Base-by-base conservation (phyloP, 108 stramenopile species). In the Cyclotella sp. region DNA sequence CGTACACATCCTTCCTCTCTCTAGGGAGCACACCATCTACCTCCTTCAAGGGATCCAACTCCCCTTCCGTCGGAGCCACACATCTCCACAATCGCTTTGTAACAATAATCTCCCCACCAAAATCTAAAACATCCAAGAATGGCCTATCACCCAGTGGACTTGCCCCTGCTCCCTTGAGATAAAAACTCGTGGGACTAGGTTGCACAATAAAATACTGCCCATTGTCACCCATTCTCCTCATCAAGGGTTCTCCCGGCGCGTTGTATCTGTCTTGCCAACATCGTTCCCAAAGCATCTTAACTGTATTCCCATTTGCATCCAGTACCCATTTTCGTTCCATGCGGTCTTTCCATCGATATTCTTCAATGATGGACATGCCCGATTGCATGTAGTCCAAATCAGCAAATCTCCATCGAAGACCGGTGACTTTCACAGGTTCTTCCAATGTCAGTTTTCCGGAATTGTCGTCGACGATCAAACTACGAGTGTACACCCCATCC, bases 71-170 rank as follows among this genome's bases (percentile, higher is more conserved):
- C 10, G 78, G 82, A 22, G 82, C 73, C 6, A 68, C 28, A 34
- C 73, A 83, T 39, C 85, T 68, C 85, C 85, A 85, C 27, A 85
- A 45, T 57, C 79, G 72, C 46, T 59, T 73, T 7, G 77, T 80
- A 24, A 27, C 55, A 10, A 59, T 70, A 22, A 57, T 60, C 15
- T 74, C 67, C 9, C 24, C 29, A n/a, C 77, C 65, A 66, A 85
- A 74, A 29, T 74, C 81, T 12, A 78, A 51, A 19, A 78, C 24
- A 60, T 85, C 85, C 3, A 79, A 68, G 54, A 85, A 85, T 10
- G 85, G 85, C 18, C 85, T 72, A 67, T 79, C 78, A 14, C 85
- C 85, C 46, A 82, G 45, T 21, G 73, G 67, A 61, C 81, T 83
- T 11, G 85, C 85, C 24, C 85, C 85, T 1, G 77, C 43, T 7